phyloP scores from a whole-genome alignment of 2,329 filamentous ascomycete genomes.

The Pestalotiopsis sp. region DNA sequence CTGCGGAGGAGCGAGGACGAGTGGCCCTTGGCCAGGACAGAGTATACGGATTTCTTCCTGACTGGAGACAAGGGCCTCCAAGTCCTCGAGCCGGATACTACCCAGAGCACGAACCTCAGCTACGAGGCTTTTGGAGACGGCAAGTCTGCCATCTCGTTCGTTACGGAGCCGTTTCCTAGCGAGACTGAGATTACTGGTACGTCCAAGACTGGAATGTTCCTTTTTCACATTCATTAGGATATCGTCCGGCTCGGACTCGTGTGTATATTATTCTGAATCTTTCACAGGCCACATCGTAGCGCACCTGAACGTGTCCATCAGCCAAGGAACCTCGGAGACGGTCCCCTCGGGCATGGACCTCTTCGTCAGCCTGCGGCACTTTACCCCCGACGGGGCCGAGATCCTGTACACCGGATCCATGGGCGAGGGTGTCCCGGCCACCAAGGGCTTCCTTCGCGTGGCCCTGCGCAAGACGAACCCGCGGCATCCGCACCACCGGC shows the following conservation, averaged over 20 bases:
- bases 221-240: neutral
- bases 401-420: constrained; percentile 68
- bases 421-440: constrained; percentile 63
- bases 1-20: constrained; percentile 58
- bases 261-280: neutral
- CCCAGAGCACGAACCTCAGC: constrained; percentile 43
- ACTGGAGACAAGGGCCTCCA: constrained; percentile 48
- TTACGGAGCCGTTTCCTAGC: constrained; percentile 55
- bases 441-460: constrained; percentile 67
- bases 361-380: constrained; percentile 65
- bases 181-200: constrained; percentile 68
- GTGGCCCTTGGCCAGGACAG: constrained; percentile 70
- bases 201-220: neutral
- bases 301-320: constrained; percentile 66
- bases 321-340: constrained; percentile 48
- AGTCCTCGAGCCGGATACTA: constrained; percentile 29
- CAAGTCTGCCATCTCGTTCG: constrained; percentile 60
- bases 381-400: constrained; percentile 56
- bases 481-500: constrained; percentile 51
- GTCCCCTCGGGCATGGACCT: constrained; percentile 60
- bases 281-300: constrained; percentile 58
- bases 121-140: constrained; percentile 64
- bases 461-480: constrained; percentile 58
- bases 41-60: constrained; percentile 65
- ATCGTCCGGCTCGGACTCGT: neutral